Evolutionary conservation across 2,329 filamentous ascomycete species (phyloP).

Genomic region (Tolypocladium endophyticum): DNA sequence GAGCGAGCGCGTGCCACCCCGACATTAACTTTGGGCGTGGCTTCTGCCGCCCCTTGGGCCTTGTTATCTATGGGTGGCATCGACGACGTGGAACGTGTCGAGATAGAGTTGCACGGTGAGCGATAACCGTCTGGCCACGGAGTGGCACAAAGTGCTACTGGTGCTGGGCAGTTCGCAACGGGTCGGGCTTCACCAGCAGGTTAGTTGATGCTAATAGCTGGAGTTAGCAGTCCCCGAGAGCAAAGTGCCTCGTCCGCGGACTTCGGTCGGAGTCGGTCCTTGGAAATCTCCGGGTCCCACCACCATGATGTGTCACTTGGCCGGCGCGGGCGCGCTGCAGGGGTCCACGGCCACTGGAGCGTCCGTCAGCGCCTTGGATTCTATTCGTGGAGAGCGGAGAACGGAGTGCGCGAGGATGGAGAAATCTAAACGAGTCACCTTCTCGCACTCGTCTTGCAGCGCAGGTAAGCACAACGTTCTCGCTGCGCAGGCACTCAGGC

Average conservation of each 20-base stretch:
- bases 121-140: background rate
- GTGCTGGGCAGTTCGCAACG: background rate
- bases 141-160: background rate
- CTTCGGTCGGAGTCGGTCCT: slow-evolving; percentile 13
- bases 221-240: background rate
- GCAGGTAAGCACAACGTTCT: background rate
- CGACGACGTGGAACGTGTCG: background rate
- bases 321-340: background rate
- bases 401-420: background rate
- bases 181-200: no score
- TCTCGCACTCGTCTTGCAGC: background rate
- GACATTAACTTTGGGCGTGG: background rate
- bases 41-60: background rate
- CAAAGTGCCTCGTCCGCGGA: background rate
- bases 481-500: no score
- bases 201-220: background rate
- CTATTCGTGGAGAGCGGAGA: background rate
- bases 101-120: background rate
- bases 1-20: background rate
- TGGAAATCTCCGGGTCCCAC: slow-evolving; percentile 11
- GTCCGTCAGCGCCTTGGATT: background rate
- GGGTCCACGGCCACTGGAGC: background rate
- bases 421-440: background rate
- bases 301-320: slow-evolving; percentile 1
- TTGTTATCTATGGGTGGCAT: background rate